Percentiles rank a stretch among this genome's conserved stretches.
phyloP scores from a whole-genome alignment of 306 rosid species.

The Lagenaria siceraria region DNA sequence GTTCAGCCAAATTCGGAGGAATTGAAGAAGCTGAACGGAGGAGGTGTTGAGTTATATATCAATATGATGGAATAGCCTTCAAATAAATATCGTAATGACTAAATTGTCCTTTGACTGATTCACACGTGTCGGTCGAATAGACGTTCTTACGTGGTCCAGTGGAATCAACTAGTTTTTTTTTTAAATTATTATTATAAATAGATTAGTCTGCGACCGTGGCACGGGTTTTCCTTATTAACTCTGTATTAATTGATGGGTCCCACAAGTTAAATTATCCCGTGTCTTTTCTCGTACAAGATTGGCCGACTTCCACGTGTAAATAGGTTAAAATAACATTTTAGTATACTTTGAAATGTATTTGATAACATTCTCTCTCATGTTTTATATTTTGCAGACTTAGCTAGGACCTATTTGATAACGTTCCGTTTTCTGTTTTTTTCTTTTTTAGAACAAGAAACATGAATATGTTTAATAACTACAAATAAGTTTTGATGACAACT shows the following conservation, averaged over 20 bases:
- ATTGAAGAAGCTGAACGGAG: neutral
- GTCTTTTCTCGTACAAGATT: too few species aligned
- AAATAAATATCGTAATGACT: neutral
- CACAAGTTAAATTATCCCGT: neutral
- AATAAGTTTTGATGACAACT: too few species aligned
- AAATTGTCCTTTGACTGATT: neutral
- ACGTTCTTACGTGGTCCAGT: conserved; percentile 1
- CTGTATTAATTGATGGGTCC: neutral
- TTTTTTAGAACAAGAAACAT: too few species aligned
- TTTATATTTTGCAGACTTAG: too few species aligned
- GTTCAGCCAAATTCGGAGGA: neutral
- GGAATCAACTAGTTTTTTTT: neutral
- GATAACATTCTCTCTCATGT: too few species aligned
- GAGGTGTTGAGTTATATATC: neutral
- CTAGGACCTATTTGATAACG: too few species aligned
- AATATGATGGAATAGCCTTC: neutral
- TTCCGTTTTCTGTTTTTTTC: too few species aligned
- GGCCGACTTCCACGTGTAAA: too few species aligned
- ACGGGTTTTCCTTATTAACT: neutral
- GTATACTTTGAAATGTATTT: too few species aligned
- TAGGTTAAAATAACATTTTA: too few species aligned
- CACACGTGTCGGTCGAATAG: neutral
- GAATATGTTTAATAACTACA: too few species aligned
- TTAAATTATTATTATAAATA: neutral
- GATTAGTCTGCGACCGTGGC: neutral